These are phyloP conservation scores for Coccomyxa sp. DNA, from an alignment of 139 green algal genomes.

Conservation along the genomic window DNA sequence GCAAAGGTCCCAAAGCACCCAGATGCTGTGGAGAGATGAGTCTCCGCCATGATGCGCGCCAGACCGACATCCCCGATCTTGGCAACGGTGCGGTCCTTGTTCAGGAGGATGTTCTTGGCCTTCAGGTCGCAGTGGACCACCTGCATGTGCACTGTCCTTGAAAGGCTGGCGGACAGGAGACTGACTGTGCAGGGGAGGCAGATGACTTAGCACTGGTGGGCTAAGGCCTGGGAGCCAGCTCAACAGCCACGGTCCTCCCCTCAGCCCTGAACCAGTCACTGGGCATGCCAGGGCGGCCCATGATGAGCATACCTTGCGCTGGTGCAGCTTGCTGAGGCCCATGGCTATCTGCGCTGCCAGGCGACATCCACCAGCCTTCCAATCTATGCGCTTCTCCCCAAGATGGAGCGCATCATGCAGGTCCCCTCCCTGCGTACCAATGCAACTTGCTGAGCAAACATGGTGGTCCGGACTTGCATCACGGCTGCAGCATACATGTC, in stretches of 20 bases:
- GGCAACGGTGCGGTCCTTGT: not conserved
- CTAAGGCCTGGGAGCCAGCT: no score
- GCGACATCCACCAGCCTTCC: no score
- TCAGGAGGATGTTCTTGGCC: conserved; percentile 6
- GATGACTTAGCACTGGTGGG: no score
- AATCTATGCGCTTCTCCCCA: no score
- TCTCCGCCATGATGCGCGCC: not conserved
- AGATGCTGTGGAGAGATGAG: not conserved
- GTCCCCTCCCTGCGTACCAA: not conserved
- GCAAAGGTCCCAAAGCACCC: not conserved
- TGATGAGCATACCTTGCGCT: not conserved
- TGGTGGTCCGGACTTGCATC: no score
- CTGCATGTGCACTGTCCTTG: not conserved
- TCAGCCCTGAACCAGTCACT: not conserved
- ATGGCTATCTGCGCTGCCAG: not conserved
- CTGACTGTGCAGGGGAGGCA: no score
- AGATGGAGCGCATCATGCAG: not conserved
- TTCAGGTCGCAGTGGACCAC: conserved; percentile 8
- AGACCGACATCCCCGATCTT: conserved; percentile 7
- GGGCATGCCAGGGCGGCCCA: not conserved
- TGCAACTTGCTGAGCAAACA: no score
- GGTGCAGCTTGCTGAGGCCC: not conserved
- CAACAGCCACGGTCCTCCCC: not conserved
- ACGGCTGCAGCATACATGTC: no score
- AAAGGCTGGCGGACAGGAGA: no score